Evolutionary conservation across 108 stramenopile genomes (phyloP).

Genomic region (Licmophora abbreviata): DNA sequence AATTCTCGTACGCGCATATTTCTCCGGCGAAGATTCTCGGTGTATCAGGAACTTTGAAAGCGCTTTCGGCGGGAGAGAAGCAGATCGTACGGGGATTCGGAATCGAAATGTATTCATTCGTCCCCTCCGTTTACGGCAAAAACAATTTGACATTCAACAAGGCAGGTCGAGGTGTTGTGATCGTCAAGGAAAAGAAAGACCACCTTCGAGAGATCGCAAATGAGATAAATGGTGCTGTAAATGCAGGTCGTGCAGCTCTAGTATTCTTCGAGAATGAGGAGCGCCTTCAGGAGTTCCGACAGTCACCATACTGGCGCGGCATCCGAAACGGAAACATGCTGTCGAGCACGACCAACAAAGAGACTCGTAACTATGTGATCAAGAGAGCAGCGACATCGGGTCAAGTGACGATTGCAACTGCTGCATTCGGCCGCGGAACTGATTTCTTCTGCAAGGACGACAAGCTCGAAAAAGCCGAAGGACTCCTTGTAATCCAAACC

Average conservation of each 20-base stretch:
- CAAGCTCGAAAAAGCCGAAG: slow-evolving; percentile 34
- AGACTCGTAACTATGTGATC: slow-evolving; percentile 45
- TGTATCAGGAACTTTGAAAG: slow-evolving; percentile 49
- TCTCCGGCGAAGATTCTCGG: slow-evolving; percentile 45
- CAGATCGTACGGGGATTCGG: slow-evolving; percentile 39
- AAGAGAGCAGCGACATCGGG: slow-evolving; percentile 48
- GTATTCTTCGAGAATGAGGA: slow-evolving; percentile 39
- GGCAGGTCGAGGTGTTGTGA: slow-evolving; percentile 40
- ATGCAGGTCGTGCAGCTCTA: slow-evolving; percentile 39
- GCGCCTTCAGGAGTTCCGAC: slow-evolving; percentile 26
- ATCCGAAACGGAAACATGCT: too few relatives aligned
- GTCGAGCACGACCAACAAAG: slow-evolving; percentile 30
- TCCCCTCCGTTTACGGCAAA: slow-evolving; percentile 54
- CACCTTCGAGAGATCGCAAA: slow-evolving; percentile 44
- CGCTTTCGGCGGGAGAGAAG: slow-evolving; percentile 30
- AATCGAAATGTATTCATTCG: slow-evolving; percentile 28
- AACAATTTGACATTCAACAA: slow-evolving; percentile 50
- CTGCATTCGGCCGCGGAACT: slow-evolving; percentile 56
- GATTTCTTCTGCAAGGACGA: slow-evolving; percentile 64
- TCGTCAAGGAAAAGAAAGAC: slow-evolving; percentile 31
- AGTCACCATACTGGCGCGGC: slow-evolving; percentile 30
- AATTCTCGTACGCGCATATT: slow-evolving; percentile 64
- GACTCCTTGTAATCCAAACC: slow-evolving; percentile 49
- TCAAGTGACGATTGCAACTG: slow-evolving; percentile 44
- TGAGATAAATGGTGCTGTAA: slow-evolving; percentile 23